Evolutionary conservation across 768 basidiomycete species (phyloP).

Genomic region (Phanerochaete sordida): DNA sequence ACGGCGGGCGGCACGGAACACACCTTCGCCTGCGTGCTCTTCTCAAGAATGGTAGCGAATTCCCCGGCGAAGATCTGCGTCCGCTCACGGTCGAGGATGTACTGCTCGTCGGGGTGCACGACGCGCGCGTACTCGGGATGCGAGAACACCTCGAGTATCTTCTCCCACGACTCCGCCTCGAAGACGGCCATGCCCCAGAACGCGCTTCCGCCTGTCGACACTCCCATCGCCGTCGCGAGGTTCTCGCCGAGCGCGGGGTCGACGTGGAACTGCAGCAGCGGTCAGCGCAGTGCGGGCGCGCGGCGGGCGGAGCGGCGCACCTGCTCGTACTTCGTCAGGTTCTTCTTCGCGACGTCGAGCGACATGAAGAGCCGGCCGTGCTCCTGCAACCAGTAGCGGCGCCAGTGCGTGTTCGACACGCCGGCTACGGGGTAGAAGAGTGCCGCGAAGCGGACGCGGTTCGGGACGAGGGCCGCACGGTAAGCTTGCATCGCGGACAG

Average conservation of each 20-base stretch:
- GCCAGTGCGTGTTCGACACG: conserved; percentile 29
- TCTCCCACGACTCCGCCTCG: conserved; percentile 31
- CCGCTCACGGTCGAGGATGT: conserved; percentile 14
- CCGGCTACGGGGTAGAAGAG: conserved; percentile 25
- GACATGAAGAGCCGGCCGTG: conserved; percentile 28
- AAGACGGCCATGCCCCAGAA: conserved; percentile 30
- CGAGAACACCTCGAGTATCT: conserved; percentile 26
- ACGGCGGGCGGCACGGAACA: neutral
- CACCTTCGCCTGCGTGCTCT: neutral
- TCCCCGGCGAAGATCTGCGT: conserved; percentile 11
- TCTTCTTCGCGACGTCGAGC: conserved; percentile 29
- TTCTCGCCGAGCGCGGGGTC: conserved; percentile 7
- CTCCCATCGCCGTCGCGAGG: conserved; percentile 16
- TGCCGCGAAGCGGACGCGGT: conserved; percentile 28
- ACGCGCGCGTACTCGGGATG: conserved; percentile 18
- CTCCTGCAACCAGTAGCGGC: conserved; percentile 27
- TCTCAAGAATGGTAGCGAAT: conserved; percentile 6
- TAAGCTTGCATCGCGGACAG: neutral
- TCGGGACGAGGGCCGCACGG: conserved; percentile 19
- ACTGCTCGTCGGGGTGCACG: conserved; percentile 17
- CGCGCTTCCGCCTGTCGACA: conserved; percentile 9
- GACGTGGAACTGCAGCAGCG: conserved; percentile 17
- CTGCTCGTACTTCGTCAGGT: conserved; percentile 34
- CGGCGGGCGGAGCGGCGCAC: too few species aligned
- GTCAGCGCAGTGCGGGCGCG: too few species aligned